Base-by-base conservation (phyloP, 1,139 yeast genomes). In the Schizosaccharomyces versatilis region DNA sequence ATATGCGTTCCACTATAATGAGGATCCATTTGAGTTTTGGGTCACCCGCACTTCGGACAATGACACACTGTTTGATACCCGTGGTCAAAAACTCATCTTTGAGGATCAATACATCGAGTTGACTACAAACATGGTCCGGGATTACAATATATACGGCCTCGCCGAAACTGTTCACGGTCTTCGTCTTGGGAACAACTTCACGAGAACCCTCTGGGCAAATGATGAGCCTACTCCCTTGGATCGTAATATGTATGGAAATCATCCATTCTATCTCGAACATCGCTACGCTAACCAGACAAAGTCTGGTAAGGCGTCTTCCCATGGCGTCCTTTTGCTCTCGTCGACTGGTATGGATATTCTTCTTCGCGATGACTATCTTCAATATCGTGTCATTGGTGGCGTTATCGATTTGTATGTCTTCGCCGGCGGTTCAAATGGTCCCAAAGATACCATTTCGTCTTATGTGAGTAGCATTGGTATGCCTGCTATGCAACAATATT, bases 91-190 rank as follows among this genome's bases (percentile, higher is more conserved):
- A 44, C 59, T 68, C 52, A 70, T 65, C 69, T 36, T 55, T 42
- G 56, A 55, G 36, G 53, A 55, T 17, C 57, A 55, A 36, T 55
- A 54, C 17, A 38, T 55, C 6, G 54, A 55, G 17, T 36, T 55
- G 39, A 54, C 56, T 38, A 54, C 56, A 9, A 54, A 51, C 7
- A 54, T 48, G 52, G 47, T 36, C 2, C 51, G 60, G 44, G 64
- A 62, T 14, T 68, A 67, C 57, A 60, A 62, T 19, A 60, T 66
- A 36, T 62, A 65, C 42, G 71, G 71, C 1, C 60, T 68, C 12
- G 71, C 71, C 36, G 71, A 68, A 56, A 62, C 67, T 2, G 63
- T 68, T 53, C 68, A 64, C 49, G 68, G 68, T 1, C 64, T 64
- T 32, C 59, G 64, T 40, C 63, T 64, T 8, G 56, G 60, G 57